phyloP scores from a whole-genome alignment of 805 yeast genomes.

The Candida suzukii region DNA sequence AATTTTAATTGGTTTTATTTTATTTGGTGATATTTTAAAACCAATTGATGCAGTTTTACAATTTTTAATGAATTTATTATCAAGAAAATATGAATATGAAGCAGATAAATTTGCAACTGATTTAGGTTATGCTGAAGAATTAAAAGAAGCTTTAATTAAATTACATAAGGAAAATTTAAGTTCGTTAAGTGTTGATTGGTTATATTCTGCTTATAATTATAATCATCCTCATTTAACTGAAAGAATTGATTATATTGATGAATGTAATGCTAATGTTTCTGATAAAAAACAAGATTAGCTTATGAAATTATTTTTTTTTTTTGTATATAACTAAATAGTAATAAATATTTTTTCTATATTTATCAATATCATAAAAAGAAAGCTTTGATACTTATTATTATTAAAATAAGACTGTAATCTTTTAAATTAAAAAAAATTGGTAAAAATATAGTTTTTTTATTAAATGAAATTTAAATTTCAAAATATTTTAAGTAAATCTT shows the following conservation, averaged over 20 bases:
- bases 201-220: slow-evolving; percentile 81
- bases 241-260: slow-evolving; percentile 70
- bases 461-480: too few species aligned
- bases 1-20: slow-evolving; percentile 68
- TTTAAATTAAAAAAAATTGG: too few species aligned
- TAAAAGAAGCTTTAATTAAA: slow-evolving; percentile 66
- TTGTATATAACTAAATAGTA: too few species aligned
- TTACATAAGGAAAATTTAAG: slow-evolving; percentile 76
- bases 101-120: slow-evolving; percentile 84
- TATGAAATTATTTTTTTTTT: background rate
- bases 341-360: too few species aligned
- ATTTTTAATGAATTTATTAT: slow-evolving; percentile 59
- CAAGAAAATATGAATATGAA: slow-evolving; percentile 87
- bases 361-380: too few species aligned
- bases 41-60: slow-evolving; percentile 69
- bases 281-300: slow-evolving; percentile 14
- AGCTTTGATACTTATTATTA: too few species aligned
- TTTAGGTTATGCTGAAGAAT: slow-evolving; percentile 61
- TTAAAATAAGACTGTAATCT: too few species aligned
- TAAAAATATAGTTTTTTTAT: too few species aligned
- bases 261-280: slow-evolving; percentile 12
- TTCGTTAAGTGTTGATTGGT: slow-evolving; percentile 83
- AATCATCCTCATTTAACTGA: slow-evolving; percentile 91
- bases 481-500: too few species aligned
- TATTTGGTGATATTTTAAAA: slow-evolving; percentile 70